These are phyloP conservation scores for Leptographium lundbergii DNA, from an alignment of 2,329 filamentous ascomycete genomes.

Conservation along the genomic window DNA sequence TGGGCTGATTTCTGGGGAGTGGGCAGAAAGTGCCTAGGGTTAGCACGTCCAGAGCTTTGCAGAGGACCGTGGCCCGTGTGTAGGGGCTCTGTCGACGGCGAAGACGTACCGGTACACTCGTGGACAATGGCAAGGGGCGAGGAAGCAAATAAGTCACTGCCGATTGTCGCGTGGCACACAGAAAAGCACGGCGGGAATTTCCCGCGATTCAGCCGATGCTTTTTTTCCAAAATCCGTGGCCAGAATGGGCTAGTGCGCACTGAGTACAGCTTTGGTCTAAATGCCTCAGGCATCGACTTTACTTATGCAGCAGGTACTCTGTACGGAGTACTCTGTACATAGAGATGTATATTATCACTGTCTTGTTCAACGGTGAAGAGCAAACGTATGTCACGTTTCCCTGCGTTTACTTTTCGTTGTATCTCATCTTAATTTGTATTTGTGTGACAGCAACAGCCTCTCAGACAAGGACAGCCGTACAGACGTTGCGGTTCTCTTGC, in stretches of 20 bases:
- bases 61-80: not conserved
- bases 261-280: not conserved
- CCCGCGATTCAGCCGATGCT: slow-evolving; percentile 4
- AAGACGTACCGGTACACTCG: not conserved
- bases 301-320: not conserved
- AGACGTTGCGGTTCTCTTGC: too few species aligned
- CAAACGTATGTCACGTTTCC: too few species aligned
- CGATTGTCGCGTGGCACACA: slow-evolving; percentile 2
- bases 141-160: not conserved
- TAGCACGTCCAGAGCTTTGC: not conserved
- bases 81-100: too few species aligned
- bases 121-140: not conserved
- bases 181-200: slow-evolving; percentile 6
- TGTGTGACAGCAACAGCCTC: too few species aligned
- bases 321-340: too few species aligned
- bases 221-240: not conserved
- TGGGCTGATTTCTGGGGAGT: not conserved
- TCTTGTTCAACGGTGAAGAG: too few species aligned
- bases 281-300: not conserved
- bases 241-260: not conserved
- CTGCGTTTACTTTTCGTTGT: too few species aligned
- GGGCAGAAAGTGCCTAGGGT: not conserved
- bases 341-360: too few species aligned
- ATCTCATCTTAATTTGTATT: too few species aligned
- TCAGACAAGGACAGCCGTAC: too few species aligned